These are phyloP conservation scores for Lactarius trivialis DNA, from an alignment of 768 basidiomycete genomes.

Conservation along the genomic window DNA sequence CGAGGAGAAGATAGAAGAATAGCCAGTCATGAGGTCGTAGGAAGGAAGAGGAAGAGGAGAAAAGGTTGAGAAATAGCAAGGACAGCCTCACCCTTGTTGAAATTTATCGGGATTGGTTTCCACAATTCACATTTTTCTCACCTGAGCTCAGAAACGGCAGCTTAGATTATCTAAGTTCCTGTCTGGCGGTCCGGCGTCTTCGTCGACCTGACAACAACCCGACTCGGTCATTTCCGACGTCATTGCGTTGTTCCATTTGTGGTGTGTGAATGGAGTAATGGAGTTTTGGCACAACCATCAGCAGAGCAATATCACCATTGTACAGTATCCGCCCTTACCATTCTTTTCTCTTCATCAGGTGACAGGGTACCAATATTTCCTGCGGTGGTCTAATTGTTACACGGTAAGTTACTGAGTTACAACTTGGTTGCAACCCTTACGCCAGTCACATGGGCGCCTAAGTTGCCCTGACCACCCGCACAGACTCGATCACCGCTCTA, in stretches of 20 bases:
- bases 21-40: slow-evolving; percentile 34
- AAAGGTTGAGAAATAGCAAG: too few species aligned
- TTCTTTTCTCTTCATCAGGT: background rate
- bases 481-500: background rate
- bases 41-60: background rate
- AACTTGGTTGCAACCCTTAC: background rate
- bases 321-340: background rate
- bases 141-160: background rate
- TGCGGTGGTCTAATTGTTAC: background rate
- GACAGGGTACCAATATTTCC: background rate
- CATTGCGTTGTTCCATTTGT: background rate
- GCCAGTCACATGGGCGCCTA: background rate
- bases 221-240: background rate
- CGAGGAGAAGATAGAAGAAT: slow-evolving; percentile 66
- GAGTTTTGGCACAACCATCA: background rate
- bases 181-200: background rate
- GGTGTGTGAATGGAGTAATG: background rate
- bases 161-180: background rate
- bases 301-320: background rate
- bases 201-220: background rate
- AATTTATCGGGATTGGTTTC: slow-evolving; percentile 7
- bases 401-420: too few species aligned
- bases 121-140: background rate
- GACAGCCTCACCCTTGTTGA: background rate
- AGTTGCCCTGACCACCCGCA: background rate